A percentile compares a stretch with the other conserved stretches of the same genome.
Conservation (phyloP, 2,329 filamentous ascomycete genomes). For the Fusarium begoniae region DNA sequence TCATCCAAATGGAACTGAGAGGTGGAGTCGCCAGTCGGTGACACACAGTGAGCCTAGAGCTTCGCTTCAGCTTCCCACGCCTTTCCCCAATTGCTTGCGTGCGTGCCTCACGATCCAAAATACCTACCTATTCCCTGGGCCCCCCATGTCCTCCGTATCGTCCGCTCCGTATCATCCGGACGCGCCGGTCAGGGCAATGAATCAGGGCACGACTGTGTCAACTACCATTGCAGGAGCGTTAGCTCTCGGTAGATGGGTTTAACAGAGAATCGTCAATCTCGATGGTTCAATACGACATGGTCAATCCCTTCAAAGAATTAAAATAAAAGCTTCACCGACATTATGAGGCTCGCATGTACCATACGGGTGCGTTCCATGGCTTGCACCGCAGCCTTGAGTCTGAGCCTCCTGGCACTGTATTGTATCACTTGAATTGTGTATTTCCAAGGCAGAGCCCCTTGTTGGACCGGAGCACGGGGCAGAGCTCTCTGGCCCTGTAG, state of each 20-base stretch:
- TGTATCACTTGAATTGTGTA: not conserved
- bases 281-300: not conserved
- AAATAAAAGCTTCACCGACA: slow-evolving; percentile 23
- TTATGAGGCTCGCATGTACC: not conserved
- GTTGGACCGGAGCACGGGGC: not conserved
- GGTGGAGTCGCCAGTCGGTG: slow-evolving; percentile 10
- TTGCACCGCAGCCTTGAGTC: slow-evolving; percentile 23
- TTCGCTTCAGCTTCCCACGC: slow-evolving; percentile 22
- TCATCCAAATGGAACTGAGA: not conserved
- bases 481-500: slow-evolving; percentile 8
- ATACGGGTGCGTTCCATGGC: slow-evolving; percentile 6
- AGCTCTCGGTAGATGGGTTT: slow-evolving; percentile 6
- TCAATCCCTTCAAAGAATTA: not conserved
- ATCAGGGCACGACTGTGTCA: not conserved
- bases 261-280: not conserved
- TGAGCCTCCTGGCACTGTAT: not conserved
- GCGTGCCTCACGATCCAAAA: slow-evolving; percentile 1
- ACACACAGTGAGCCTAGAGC: slow-evolving; percentile 13
- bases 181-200: slow-evolving; percentile 1
- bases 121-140: not conserved
- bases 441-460: slow-evolving; percentile 36
- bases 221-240: not conserved
- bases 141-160: slow-evolving; percentile 5
- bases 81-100: not conserved
- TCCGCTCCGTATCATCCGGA: slow-evolving; percentile 30